Base-by-base conservation (phyloP, 1,139 yeast genomes). In the Suhomyces wounanorum region DNA sequence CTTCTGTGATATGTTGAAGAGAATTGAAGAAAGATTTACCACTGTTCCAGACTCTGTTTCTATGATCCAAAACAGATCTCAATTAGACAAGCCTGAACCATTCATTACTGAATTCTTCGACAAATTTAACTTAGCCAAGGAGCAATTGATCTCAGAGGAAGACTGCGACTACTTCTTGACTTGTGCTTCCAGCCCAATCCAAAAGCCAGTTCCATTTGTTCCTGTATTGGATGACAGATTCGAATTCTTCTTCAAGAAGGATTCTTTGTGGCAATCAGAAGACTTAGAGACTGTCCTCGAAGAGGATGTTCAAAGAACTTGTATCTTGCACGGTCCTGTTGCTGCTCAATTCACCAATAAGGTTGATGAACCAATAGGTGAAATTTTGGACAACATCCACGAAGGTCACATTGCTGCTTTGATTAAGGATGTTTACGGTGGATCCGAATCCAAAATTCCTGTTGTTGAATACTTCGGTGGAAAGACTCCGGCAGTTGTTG, bases 211-310 rank as follows among this genome's bases (percentile, higher is more conserved):
- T 67, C 99, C 99, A 56, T 94, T 94, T 65, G 92, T 94, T 61
- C 99, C 99, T 46, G 88, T 90, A 28, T 81, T 94, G 70, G 96
- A 95, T 67, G 96, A 89, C 60, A 87, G 90, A 75, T 91, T 94
- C 65, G 97, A 94, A 72, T 87, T 86, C 67, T 94, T 89, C 82
- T 95, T 94, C 83, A 94, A 94, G 84, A 94, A 94, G 78, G 99
- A 94, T 73, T 92, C 98, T 45, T 81, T 94, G 68, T 94, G 99
- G 99, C 99, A 94, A 81, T 89, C 97, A 36, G 99, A 94, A 78
- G 95, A 90, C 68, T 82, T 94, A 66, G 98, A 92, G 69, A 89
- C 97, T 56, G 98, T 94, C 65, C 94, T 89, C 58, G 99, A 82
- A 61, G 92, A 87, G 66, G 99, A 94, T 70, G 98, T 94, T 58